These are phyloP conservation scores for Pilasporangium apinafurcum DNA, from an alignment of 352 stramenopile genomes.

Conservation along the genomic window DNA sequence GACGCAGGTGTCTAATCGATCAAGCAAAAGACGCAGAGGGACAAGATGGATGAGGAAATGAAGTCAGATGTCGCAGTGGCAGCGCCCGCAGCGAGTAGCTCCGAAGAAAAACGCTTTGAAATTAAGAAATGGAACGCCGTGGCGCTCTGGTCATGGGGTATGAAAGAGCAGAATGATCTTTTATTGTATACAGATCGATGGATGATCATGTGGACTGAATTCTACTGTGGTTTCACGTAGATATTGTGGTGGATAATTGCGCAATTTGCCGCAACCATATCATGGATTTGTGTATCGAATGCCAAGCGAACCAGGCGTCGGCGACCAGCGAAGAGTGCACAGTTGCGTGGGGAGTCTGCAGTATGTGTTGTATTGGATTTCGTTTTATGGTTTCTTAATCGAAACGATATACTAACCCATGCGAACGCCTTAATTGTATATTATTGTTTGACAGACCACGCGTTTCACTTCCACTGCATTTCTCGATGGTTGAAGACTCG, in stretches of 20 bases:
- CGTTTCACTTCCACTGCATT: constrained; percentile 99
- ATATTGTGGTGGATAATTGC: constrained; percentile 88
- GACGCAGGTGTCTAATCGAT: too few species aligned
- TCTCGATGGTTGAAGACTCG: constrained; percentile 99
- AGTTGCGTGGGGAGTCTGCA: constrained; percentile 83
- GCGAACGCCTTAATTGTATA: constrained; percentile 72
- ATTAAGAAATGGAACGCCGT: constrained; percentile 99
- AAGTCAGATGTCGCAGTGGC: constrained; percentile 27
- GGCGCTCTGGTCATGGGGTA: constrained; percentile 98
- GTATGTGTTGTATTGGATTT: constrained; percentile 39
- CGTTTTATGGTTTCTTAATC: not conserved
- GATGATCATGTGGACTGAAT: too few species aligned
- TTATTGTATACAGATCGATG: too few species aligned
- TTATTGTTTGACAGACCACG: constrained; percentile 91
- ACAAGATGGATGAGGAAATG: constrained; percentile 69
- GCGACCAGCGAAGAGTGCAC: constrained; percentile 86
- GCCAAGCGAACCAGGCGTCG: constrained; percentile 92
- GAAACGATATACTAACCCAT: too few species aligned
- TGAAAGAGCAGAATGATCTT: not conserved
- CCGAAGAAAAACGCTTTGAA: constrained; percentile 93
- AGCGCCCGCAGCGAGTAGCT: constrained; percentile 5
- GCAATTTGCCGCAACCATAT: constrained; percentile 99
- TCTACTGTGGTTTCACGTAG: constrained; percentile 16
- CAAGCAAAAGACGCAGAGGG: not conserved
- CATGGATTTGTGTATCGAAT: constrained; percentile 99